Conservation (phyloP, 2,329 filamentous ascomycete genomes). For the Penicillium janthinellum region DNA sequence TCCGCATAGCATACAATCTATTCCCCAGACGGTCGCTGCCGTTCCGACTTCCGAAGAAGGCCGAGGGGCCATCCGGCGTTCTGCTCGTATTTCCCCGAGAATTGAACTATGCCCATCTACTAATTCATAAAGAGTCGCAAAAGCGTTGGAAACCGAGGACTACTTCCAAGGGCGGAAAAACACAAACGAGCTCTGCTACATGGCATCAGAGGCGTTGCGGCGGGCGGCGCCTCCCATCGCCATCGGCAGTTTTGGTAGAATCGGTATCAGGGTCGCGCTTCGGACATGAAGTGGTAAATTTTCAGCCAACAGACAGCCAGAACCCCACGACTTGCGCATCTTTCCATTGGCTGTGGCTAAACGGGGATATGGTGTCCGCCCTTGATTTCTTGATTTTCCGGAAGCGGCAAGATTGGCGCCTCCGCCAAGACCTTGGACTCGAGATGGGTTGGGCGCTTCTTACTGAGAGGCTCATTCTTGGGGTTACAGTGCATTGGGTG, state of each 20-base stretch:
- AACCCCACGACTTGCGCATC: neutral
- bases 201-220: neutral
- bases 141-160: too few relatives aligned
- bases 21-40: too few relatives aligned
- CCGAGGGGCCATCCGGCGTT: too few relatives aligned
- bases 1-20: too few relatives aligned
- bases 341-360: conserved; percentile 5
- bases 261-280: neutral
- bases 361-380: neutral
- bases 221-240: conserved; percentile 1
- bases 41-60: too few relatives aligned
- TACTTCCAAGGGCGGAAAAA: neutral
- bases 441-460: neutral
- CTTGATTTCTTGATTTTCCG: conserved; percentile 10
- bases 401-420: conserved; percentile 21
- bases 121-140: too few relatives aligned
- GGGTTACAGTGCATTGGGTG: too few relatives aligned
- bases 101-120: too few relatives aligned
- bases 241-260: neutral
- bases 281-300: conserved; percentile 7
- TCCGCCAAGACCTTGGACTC: conserved; percentile 7
- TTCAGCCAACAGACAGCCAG: neutral
- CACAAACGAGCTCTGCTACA: neutral
- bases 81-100: too few relatives aligned
- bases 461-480: neutral